phyloP scores from a whole-genome alignment of 305 asterid species.

The Solanum hybrid region DNA sequence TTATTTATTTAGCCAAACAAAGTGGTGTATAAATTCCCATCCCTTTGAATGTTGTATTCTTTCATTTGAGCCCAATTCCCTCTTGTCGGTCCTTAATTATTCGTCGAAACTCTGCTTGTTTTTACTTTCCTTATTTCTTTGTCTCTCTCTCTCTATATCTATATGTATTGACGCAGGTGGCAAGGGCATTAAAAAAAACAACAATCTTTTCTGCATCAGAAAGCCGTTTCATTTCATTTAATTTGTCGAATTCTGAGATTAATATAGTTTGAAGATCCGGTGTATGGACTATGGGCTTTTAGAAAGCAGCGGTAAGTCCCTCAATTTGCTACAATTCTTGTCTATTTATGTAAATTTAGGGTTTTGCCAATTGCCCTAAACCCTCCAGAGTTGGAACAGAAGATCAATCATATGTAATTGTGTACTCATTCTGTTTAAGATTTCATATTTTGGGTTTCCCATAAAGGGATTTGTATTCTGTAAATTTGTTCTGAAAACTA shows the following conservation, averaged over 20 bases:
- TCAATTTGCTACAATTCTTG: background rate
- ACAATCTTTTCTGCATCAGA: background rate
- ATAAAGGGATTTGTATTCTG: background rate
- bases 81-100: background rate
- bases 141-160: background rate
- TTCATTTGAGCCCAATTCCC: background rate
- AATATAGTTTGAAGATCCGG: background rate
- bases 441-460: background rate
- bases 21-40: background rate
- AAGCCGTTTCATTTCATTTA: background rate
- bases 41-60: background rate
- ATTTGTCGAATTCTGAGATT: background rate
- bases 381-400: background rate
- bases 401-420: background rate
- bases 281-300: slow-evolving; percentile 7
- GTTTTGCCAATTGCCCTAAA: background rate
- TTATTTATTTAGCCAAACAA: background rate
- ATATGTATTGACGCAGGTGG: background rate
- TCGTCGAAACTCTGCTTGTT: background rate
- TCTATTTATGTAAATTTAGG: background rate
- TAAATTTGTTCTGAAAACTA: background rate
- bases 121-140: background rate
- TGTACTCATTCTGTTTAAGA: background rate
- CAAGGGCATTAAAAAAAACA: background rate
- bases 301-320: slow-evolving; percentile 19